Conservation (phyloP, 2,329 filamentous ascomycete genomes). For the Furcasterigmium sp. region DNA sequence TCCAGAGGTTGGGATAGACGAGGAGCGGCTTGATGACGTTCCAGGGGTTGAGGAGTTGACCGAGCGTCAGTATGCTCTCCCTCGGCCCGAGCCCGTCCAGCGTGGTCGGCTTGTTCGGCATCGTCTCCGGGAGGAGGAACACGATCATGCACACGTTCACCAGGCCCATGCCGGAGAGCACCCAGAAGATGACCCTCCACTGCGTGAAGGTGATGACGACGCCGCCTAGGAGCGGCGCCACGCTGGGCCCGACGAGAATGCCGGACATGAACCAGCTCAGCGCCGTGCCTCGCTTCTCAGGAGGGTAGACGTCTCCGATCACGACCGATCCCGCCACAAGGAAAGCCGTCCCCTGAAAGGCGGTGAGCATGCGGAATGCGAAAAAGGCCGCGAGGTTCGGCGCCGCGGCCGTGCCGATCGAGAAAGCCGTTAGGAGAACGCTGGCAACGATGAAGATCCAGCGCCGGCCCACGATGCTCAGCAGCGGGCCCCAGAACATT, state of each 20-base stretch:
- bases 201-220: conserved; percentile 63
- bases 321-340: conserved; percentile 61
- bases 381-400: conserved; percentile 63
- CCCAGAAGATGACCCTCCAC: conserved; percentile 68
- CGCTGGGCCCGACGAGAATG: conserved; percentile 59
- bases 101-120: conserved; percentile 58
- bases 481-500: conserved; percentile 62
- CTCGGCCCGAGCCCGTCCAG: conserved; percentile 46
- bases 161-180: conserved; percentile 59
- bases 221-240: conserved; percentile 60
- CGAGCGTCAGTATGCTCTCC: conserved; percentile 32
- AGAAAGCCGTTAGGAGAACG: conserved; percentile 56
- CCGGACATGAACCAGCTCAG: conserved; percentile 63
- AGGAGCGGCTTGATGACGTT: conserved; percentile 55
- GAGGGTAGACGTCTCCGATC: conserved; percentile 52
- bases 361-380: conserved; percentile 63
- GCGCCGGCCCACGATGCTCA: conserved; percentile 50
- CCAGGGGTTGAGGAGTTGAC: conserved; percentile 58
- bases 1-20: conserved; percentile 58
- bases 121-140: conserved; percentile 63
- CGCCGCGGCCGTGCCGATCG: conserved; percentile 59
- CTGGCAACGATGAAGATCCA: conserved; percentile 22
- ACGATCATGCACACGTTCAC: conserved; percentile 49
- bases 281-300: conserved; percentile 59
- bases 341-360: conserved; percentile 65